phyloP scores from a whole-genome alignment of 306 rosid species.

The Gynostemma pentaphyllum region DNA sequence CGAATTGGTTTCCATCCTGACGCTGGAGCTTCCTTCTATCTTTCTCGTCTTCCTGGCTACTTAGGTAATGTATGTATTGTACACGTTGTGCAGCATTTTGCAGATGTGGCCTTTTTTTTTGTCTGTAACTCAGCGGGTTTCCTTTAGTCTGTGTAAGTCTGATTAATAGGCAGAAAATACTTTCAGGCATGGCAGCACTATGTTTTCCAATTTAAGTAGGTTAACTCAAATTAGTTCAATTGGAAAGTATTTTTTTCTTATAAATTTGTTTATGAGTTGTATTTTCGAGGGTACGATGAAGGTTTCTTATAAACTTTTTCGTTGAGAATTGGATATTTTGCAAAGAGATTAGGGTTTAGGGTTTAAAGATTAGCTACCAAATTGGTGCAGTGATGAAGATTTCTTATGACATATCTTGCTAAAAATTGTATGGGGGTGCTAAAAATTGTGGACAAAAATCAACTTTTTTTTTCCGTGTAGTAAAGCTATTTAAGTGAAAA shows the following conservation, averaged over 20 bases:
- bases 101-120: background rate
- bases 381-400: background rate
- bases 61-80: conserved; percentile 38
- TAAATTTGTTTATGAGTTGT: background rate
- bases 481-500: background rate
- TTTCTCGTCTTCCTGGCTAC: conserved; percentile 92
- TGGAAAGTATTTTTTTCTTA: background rate
- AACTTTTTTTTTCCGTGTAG: background rate
- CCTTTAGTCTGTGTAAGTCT: background rate
- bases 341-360: too few species aligned
- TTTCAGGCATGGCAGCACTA: background rate
- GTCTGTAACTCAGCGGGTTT: too few species aligned
- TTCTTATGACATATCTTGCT: background rate
- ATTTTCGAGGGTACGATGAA: background rate
- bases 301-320: too few species aligned
- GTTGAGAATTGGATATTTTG: background rate
- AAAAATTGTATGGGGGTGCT: background rate
- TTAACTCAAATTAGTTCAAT: background rate
- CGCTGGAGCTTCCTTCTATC: conserved; percentile 90
- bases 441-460: background rate
- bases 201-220: background rate
- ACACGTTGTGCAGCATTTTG: background rate
- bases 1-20: conserved; percentile 97
- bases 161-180: background rate
- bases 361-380: background rate